These are phyloP conservation scores for Bifiguratus adelaidae DNA, from an alignment of 192 early-diverging fungal species.

Conservation along the genomic window DNA sequence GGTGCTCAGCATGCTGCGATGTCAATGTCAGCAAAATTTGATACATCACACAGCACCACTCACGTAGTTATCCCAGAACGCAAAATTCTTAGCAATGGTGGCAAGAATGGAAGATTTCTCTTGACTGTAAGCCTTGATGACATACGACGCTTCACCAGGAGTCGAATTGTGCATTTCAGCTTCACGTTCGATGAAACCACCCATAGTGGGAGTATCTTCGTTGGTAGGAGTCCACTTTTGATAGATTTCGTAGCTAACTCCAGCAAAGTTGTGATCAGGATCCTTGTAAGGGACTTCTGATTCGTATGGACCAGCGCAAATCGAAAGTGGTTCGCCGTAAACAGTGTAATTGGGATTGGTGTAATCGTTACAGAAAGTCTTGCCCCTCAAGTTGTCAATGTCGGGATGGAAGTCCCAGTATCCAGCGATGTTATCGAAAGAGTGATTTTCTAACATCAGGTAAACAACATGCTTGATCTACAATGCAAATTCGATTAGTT, in stretches of 20 bases:
- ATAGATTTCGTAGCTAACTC: neutral
- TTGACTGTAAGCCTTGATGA: slow-evolving; percentile 2
- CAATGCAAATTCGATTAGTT: too few species aligned
- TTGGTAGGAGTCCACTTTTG: neutral
- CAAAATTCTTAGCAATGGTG: neutral
- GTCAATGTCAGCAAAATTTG: neutral
- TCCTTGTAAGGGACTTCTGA: neutral
- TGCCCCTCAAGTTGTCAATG: neutral
- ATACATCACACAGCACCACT: too few species aligned
- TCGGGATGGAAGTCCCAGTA: slow-evolving; percentile 1
- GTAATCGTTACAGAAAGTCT: neutral
- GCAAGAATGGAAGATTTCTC: neutral
- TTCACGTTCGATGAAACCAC: slow-evolving; percentile 2
- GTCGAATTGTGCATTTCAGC: neutral
- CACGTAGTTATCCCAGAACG: neutral
- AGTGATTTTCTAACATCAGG: too few species aligned
- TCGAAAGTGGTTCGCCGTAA: neutral
- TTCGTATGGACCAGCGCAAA: neutral
- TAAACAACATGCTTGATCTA: too few species aligned
- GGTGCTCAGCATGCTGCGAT: neutral
- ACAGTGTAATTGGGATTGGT: neutral
- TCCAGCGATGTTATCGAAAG: too few species aligned
- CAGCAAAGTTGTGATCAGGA: neutral
- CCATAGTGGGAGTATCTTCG: neutral
- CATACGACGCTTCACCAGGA: neutral